Evolutionary conservation across 192 early-diverging fungal genomes (phyloP).

Genomic region (Entomortierella beljakovae): DNA sequence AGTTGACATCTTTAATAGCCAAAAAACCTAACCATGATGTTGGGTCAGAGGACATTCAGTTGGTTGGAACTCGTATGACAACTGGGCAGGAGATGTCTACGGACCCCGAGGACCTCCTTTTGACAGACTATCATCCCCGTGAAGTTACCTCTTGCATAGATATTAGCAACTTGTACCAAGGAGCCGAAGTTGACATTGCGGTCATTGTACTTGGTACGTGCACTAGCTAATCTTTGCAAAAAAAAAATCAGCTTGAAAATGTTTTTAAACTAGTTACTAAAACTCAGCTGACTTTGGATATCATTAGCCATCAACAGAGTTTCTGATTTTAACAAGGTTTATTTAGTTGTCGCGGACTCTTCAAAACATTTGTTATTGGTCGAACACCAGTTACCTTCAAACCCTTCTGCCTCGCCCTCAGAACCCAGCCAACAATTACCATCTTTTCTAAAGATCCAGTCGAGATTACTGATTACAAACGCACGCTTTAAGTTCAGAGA

Average conservation of each 20-base stretch:
- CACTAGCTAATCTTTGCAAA: not conserved
- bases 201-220: constrained; percentile 37
- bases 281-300: not conserved
- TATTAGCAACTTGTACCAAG: constrained; percentile 19
- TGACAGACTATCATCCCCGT: constrained; percentile 38
- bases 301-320: constrained; percentile 8
- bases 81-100: constrained; percentile 17
- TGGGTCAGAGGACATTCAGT: constrained; percentile 29
- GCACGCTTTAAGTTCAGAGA: constrained; percentile 31
- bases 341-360: constrained; percentile 30
- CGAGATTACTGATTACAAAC: constrained; percentile 23
- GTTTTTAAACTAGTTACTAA: not conserved
- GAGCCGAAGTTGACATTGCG: constrained; percentile 34
- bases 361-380: constrained; percentile 21
- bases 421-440: not conserved
- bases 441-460: constrained; percentile 13
- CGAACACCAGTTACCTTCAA: constrained; percentile 22
- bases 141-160: constrained; percentile 24
- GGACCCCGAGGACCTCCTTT: constrained; percentile 23
- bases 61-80: constrained; percentile 27
- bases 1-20: constrained; percentile 38
- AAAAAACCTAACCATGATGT: constrained; percentile 32
- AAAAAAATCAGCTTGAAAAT: not conserved
- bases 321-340: constrained; percentile 10
- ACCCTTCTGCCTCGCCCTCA: not conserved